These are phyloP conservation scores for Akanthomyces dipterigenus DNA, from an alignment of 2,329 filamentous ascomycete species.

Conservation along the genomic window DNA sequence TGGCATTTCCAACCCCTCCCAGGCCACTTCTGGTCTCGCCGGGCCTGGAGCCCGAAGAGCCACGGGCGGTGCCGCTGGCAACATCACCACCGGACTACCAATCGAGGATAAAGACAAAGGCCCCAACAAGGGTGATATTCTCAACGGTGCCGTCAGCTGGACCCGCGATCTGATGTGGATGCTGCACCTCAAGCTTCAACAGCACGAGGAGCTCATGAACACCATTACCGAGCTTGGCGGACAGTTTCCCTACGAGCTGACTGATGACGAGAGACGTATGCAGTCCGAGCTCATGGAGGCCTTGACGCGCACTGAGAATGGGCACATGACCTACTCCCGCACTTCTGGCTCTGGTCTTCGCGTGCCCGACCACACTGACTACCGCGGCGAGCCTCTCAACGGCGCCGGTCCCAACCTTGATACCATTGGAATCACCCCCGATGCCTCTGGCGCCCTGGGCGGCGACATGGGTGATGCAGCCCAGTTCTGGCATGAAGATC, in stretches of 20 bases:
- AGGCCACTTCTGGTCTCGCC: slow-evolving; percentile 80
- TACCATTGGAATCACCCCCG: slow-evolving; percentile 31
- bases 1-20: slow-evolving; percentile 60
- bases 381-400: slow-evolving; percentile 70
- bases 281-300: slow-evolving; percentile 85
- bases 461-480: slow-evolving; percentile 44
- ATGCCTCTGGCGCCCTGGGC: slow-evolving; percentile 29
- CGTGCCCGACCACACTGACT: slow-evolving; percentile 89
- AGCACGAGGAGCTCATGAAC: slow-evolving; percentile 81
- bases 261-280: slow-evolving; percentile 93
- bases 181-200: slow-evolving; percentile 79
- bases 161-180: slow-evolving; percentile 98
- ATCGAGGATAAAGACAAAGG: slow-evolving; percentile 98
- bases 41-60: slow-evolving; percentile 78
- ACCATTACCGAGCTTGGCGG: slow-evolving; percentile 66
- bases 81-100: slow-evolving; percentile 86
- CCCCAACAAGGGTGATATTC: slow-evolving; percentile 96
- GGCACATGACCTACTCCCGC: slow-evolving; percentile 77
- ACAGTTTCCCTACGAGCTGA: slow-evolving; percentile 71
- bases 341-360: slow-evolving; percentile 77
- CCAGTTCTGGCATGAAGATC: slow-evolving; percentile 61
- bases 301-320: slow-evolving; percentile 69
- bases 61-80: slow-evolving; percentile 60
- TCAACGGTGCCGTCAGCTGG: slow-evolving; percentile 96
- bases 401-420: slow-evolving; percentile 32